A percentile compares a stretch with the other conserved stretches of the same genome.
These are phyloP conservation scores for Reticulomyxa filosa DNA, from an alignment of 78 protist species.

Conservation along the genomic window DNA sequence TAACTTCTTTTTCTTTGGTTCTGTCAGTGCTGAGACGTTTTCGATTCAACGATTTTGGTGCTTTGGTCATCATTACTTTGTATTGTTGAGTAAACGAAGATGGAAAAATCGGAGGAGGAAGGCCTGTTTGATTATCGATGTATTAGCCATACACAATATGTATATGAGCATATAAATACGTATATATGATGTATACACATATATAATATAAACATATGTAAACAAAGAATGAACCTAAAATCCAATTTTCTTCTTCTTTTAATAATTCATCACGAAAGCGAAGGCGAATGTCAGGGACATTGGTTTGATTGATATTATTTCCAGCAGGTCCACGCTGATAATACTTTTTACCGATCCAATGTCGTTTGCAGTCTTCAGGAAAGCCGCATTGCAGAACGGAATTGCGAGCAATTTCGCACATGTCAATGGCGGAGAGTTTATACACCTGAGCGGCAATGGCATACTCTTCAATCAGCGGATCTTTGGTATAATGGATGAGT, in stretches of 20 bases:
- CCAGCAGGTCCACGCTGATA: not conserved
- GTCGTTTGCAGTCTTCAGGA: not conserved
- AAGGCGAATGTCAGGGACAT: constrained; percentile 12
- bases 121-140: too few species aligned
- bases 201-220: too few species aligned
- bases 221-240: too few species aligned
- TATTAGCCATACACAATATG: too few species aligned
- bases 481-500: constrained; percentile 51
- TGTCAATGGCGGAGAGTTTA: constrained; percentile 59
- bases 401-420: constrained; percentile 83
- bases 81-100: too few species aligned
- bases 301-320: constrained; percentile 10
- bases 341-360: not conserved
- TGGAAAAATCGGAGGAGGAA: too few species aligned
- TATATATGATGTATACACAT: too few species aligned
- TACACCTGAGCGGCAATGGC: constrained; percentile 63
- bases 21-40: too few species aligned
- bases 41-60: too few species aligned
- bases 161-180: too few species aligned
- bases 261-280: not conserved
- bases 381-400: constrained; percentile 9
- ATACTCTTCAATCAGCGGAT: constrained; percentile 94
- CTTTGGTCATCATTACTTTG: too few species aligned
- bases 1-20: too few species aligned
- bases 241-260: not conserved